phyloP scores from a whole-genome alignment of 768 basidiomycete genomes.

The Leucosporidium yakuticum region DNA sequence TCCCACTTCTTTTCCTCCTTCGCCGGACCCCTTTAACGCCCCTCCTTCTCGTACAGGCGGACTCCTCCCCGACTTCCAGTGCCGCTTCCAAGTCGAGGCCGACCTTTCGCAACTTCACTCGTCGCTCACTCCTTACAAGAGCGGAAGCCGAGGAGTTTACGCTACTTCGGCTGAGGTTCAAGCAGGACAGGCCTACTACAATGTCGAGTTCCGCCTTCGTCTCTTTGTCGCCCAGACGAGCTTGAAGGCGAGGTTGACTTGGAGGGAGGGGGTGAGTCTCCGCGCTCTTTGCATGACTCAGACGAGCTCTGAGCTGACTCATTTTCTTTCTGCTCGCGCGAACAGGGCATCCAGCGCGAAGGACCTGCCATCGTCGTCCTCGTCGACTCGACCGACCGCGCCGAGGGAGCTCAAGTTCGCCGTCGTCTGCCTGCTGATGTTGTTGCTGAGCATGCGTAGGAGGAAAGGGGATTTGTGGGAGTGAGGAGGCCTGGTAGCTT shows the following conservation, averaged over 20 bases:
- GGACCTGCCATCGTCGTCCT: background rate
- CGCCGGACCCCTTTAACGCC: background rate
- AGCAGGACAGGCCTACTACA: background rate
- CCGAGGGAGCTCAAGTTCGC: background rate
- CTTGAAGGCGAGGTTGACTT: background rate
- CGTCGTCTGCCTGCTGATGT: background rate
- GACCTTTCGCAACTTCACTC: background rate
- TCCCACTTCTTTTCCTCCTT: background rate
- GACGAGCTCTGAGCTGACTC: background rate
- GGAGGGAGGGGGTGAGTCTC: background rate
- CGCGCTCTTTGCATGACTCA: background rate
- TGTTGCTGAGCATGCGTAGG: background rate
- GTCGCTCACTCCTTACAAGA: background rate
- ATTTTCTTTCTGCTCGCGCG: too few species aligned
- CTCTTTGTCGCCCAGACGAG: background rate
- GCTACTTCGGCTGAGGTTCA: background rate
- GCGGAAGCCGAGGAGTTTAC: background rate
- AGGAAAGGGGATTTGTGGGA: background rate
- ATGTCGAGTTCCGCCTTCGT: background rate
- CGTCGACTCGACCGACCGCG: background rate
- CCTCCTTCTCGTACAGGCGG: background rate
- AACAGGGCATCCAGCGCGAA: background rate
- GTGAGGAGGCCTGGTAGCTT: too few species aligned
- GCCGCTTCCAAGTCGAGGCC: background rate
- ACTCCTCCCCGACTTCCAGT: background rate